phyloP scores from a whole-genome alignment of 2,329 filamentous ascomycete species.

The Ceratocystis ficicola region DNA sequence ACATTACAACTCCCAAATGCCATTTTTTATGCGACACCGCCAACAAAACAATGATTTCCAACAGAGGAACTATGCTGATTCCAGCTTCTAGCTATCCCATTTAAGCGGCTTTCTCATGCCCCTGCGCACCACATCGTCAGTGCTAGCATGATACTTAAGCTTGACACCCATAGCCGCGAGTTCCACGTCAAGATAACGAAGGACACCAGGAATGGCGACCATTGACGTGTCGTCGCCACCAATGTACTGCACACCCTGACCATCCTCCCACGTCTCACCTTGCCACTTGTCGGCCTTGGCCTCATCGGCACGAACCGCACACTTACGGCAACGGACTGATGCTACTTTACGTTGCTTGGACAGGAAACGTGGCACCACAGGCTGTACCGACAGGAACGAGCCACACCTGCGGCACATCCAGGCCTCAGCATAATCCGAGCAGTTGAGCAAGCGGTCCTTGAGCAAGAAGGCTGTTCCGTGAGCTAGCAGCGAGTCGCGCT shows the following conservation, averaged over 20 bases:
- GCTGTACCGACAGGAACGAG: conserved; percentile 78
- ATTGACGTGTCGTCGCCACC: conserved; percentile 85
- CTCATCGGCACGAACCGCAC: conserved; percentile 51
- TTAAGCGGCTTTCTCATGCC: conserved; percentile 36
- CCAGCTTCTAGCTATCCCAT: conserved; percentile 22
- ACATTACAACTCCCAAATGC: conserved; percentile 19
- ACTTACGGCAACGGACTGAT: conserved; percentile 67
- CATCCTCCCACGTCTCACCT: conserved; percentile 85
- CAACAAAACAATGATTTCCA: background rate
- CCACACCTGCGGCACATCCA: conserved; percentile 87
- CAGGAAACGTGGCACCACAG: conserved; percentile 54
- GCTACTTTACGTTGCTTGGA: conserved; percentile 54
- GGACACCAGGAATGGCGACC: conserved; percentile 81
- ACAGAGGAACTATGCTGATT: background rate
- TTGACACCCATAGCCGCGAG: conserved; percentile 92
- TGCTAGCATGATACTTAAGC: conserved; percentile 63
- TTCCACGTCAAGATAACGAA: conserved; percentile 90
- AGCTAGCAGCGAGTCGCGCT: conserved; percentile 85
- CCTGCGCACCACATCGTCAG: conserved; percentile 52
- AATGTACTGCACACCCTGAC: conserved; percentile 67
- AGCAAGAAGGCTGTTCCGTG: conserved; percentile 92
- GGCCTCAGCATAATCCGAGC: conserved; percentile 79
- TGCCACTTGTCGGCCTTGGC: conserved; percentile 46
- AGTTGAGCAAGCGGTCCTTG: conserved; percentile 93
- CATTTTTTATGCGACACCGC: conserved; percentile 15